These are phyloP conservation scores for Colletotrichum euphorbiae DNA, from an alignment of 2,329 filamentous ascomycete species.

Conservation along the genomic window DNA sequence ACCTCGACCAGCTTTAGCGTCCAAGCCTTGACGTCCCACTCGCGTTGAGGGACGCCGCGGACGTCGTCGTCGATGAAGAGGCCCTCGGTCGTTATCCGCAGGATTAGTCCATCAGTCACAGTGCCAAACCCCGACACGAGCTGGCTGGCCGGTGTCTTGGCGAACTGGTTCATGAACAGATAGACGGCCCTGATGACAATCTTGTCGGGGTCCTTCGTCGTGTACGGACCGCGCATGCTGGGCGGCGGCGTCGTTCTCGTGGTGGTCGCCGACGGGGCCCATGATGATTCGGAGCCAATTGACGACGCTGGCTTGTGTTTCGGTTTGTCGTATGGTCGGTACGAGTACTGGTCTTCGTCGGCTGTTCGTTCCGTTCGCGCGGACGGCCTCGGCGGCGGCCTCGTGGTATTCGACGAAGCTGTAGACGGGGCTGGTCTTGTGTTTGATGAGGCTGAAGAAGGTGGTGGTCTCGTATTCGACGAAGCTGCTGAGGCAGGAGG, in stretches of 20 bases:
- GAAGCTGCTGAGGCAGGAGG: slow-evolving; percentile 42
- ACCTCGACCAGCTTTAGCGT: slow-evolving; percentile 93
- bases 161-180: slow-evolving; percentile 88
- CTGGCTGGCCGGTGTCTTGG: slow-evolving; percentile 90
- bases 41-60: slow-evolving; percentile 88
- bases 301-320: slow-evolving; percentile 75
- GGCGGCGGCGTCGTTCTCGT: slow-evolving; percentile 85
- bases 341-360: slow-evolving; percentile 77
- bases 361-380: slow-evolving; percentile 71
- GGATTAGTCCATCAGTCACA: slow-evolving; percentile 91
- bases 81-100: slow-evolving; percentile 93
- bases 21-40: slow-evolving; percentile 99
- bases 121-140: slow-evolving; percentile 85
- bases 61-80: slow-evolving; percentile 98
- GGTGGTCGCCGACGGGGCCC: slow-evolving; percentile 86
- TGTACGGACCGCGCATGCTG: slow-evolving; percentile 81
- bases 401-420: slow-evolving; percentile 42
- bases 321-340: slow-evolving; percentile 80
- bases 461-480: slow-evolving; percentile 40
- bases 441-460: slow-evolving; percentile 33
- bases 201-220: slow-evolving; percentile 92
- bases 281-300: slow-evolving; percentile 83
- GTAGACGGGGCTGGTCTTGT: slow-evolving; percentile 43
- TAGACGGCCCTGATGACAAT: slow-evolving; percentile 96
- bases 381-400: slow-evolving; percentile 59